phyloP scores from a whole-genome alignment of 768 basidiomycete species.

The Imleria badia region DNA sequence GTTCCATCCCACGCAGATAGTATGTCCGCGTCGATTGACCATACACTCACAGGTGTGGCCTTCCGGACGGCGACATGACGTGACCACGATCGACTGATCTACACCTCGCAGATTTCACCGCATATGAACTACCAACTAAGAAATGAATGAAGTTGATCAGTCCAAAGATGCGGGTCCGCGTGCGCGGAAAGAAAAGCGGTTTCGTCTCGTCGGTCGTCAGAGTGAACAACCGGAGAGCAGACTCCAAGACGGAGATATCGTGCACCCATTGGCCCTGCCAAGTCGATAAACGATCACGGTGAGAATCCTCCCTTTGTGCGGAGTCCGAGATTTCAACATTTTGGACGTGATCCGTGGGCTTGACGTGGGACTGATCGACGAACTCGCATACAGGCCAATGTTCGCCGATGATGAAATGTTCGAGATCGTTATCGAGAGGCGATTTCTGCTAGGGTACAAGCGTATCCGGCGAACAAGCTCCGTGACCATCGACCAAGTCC shows the following conservation, averaged over 20 bases:
- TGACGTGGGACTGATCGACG: neutral
- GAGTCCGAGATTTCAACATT: neutral
- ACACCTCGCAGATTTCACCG: slow-evolving; percentile 8
- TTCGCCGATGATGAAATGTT: neutral
- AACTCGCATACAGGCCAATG: slow-evolving; percentile 1
- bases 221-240: neutral
- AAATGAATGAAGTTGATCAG: slow-evolving; percentile 10
- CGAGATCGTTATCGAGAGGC: slow-evolving; percentile 7
- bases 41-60: slow-evolving; percentile 6
- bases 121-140: slow-evolving; percentile 3
- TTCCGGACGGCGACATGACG: neutral
- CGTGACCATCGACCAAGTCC: neutral
- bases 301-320: neutral
- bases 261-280: slow-evolving; percentile 2
- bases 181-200: neutral
- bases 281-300: neutral
- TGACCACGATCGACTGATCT: neutral
- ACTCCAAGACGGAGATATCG: neutral
- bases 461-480: slow-evolving; percentile 10
- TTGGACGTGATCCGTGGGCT: neutral
- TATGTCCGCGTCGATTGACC: neutral
- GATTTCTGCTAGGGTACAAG: slow-evolving; percentile 10
- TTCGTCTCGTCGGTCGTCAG: slow-evolving; percentile 13
- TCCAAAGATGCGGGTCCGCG: slow-evolving; percentile 6
- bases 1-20: neutral